Evolutionary conservation across 2,329 filamentous ascomycete genomes (phyloP), one percentile per base, ranked within the genome.

Genomic region (Cladophialophora psammophila): DNA sequence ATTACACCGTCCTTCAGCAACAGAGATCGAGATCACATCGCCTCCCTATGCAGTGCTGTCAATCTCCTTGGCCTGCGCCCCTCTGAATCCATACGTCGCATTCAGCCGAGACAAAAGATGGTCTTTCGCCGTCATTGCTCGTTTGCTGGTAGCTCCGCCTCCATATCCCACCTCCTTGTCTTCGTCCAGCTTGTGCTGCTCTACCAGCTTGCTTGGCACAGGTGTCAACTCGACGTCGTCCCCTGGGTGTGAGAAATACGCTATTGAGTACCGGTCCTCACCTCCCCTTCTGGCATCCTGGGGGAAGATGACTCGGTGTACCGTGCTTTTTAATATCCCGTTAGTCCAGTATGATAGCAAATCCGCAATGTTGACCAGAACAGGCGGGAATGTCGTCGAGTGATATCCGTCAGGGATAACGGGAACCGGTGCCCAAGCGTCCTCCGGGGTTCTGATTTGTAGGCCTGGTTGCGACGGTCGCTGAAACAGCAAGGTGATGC

Each of bases 271-370:
- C 64, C 87, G 75, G 68, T 85, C 83, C 68, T 79, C 76, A 31
- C 77, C 77, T n/a, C 77, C 71, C 31, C 73, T 68, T 68, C 77
- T 69, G 35, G 78, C 80, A 0, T 80, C 79, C 76, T 73, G 1
- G 85, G 72, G 84, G 71, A 97, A 95, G 0, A 94, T 88, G 35
- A 98, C 95, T 10, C 94, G 84, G 76, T 98, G 95, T 5, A 97
- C 88, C 0, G 94, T 97, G 72, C 90, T 93, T 73, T 93, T 91
- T 69, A 98, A 84, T 55, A 97, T 79, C 0, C 94, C 93, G 71
- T 91, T 90, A 0, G 95, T 98, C 94, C 94, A 98, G 78, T 96
- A 95, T 38, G 88, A 90, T 13, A 92, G 80, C 38, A 91, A 72
- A 75, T 92, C 90, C 0, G 88, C 90, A n/a, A 91, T 90, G 69